These are phyloP conservation scores for Cicer chorassanicum DNA, from an alignment of 306 rosid species.

Conservation along the genomic window DNA sequence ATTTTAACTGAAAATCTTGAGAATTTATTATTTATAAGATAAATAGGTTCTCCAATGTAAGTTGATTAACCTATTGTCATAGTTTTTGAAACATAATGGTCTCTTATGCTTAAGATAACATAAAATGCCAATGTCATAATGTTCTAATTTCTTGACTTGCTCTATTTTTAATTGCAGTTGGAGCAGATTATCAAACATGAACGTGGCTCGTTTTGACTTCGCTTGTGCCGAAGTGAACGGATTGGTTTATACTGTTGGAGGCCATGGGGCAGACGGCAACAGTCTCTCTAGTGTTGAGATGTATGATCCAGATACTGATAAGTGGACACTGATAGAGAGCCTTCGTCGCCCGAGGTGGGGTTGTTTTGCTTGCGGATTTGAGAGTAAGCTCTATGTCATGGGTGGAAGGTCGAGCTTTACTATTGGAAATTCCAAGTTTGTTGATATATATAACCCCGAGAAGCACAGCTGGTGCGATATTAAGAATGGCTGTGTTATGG, in stretches of 20 bases:
- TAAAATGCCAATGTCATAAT: not conserved
- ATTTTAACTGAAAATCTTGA: constrained; percentile 32
- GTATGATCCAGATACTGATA: constrained; percentile 70
- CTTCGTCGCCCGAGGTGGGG: constrained; percentile 96
- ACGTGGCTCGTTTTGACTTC: constrained; percentile 80
- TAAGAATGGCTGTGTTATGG: constrained; percentile 99
- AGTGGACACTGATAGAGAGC: constrained; percentile 79
- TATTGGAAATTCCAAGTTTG: constrained; percentile 86
- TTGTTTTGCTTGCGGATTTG: constrained; percentile 89
- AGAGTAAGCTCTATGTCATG: constrained; percentile 89
- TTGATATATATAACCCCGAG: constrained; percentile 82
- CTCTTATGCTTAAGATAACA: not conserved
- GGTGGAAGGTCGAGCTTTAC: constrained; percentile 98
- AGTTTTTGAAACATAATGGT: constrained; percentile 14
- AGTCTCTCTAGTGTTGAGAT: constrained; percentile 84
- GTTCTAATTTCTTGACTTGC: constrained; percentile 6
- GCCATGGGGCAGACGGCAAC: constrained; percentile 66
- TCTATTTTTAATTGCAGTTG: constrained; percentile 63
- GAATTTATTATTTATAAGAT: not conserved
- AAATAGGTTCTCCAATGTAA: constrained; percentile 1
- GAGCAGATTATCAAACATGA: constrained; percentile 70
- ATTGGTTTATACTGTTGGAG: constrained; percentile 78
- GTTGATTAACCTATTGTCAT: constrained; percentile 22
- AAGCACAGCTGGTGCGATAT: constrained; percentile 78
- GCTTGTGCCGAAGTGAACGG: constrained; percentile 83